Evolutionary conservation across 1,284 basidiomycete species (phyloP), one percentile per base, ranked within the genome.

Genomic region (Volvariella surrecta): DNA sequence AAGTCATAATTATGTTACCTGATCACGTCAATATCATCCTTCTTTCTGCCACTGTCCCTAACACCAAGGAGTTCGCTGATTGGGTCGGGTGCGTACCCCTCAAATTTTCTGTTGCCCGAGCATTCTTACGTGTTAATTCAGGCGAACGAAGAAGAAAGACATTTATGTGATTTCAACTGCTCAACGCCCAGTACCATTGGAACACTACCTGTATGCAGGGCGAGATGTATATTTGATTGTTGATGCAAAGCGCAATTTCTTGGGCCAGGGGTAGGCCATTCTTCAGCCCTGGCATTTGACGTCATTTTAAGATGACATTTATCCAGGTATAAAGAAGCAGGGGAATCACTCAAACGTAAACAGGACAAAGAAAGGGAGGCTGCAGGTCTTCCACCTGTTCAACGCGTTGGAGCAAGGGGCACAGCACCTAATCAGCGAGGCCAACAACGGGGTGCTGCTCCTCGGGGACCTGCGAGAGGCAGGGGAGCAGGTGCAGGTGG

Each of bases 101-200:
- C 44, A 38, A 37, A 31, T 45, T 40, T 45, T 47, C 20, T 45
- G 42, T 21, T 15, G n/a, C n/a, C n/a, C n/a, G n/a, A 15, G 39
- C 11, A 45, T 7, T 49, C 49, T 46, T 15, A 53, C 24, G 24
- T 31, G 13, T 15, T 22, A 22, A 37, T 35, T 22, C 50, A 95
- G 96, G 2, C 87, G 96, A 8, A 99, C 96, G 1, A 99, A 99
- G 71, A 96, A 93, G 71, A 99, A 98, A 64, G 93, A 99, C 55
- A 97, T 99, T 46, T 99, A 98, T 61, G 96, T 99, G 43, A 98
- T 99, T 52, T 96, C 90, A 17, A 99, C 96, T 0, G 81, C 88
- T 1, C 94, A 98, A 63, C 79, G 96, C 48, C 96, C 96, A 0
- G 95, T 99, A 2, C 96, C 96, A 2, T 73, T 99, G 32, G 95